Evolutionary conservation across 208 protist species (phyloP).

Genomic region (Trypanosoma scelopori): DNA sequence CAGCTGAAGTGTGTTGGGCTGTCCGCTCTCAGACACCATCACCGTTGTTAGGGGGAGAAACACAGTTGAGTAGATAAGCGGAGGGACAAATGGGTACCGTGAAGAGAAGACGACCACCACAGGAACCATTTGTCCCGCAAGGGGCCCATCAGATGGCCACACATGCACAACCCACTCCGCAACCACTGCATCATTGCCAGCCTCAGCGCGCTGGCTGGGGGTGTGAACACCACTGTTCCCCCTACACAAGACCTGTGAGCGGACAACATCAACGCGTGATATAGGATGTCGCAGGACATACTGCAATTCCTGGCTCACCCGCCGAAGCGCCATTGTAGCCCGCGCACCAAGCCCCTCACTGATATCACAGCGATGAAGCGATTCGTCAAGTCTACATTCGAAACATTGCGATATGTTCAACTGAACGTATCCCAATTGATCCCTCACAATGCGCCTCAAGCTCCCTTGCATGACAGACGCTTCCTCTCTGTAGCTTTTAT

Average conservation of each 20-base stretch:
- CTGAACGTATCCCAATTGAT: conserved; percentile 11
- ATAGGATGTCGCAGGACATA: conserved; percentile 16
- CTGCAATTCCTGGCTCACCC: conserved; percentile 21
- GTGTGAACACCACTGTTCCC: background rate
- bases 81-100: conserved; percentile 49
- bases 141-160: conserved; percentile 43
- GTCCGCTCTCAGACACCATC: conserved; percentile 36
- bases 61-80: conserved; percentile 37
- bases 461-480: background rate
- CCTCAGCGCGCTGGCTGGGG: background rate
- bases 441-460: background rate
- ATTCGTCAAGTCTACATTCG: background rate
- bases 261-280: conserved; percentile 13
- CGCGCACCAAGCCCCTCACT: background rate
- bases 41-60: conserved; percentile 37
- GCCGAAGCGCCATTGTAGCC: background rate
- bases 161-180: conserved; percentile 47
- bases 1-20: conserved; percentile 44
- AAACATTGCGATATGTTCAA: background rate
- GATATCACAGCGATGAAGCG: too few species aligned
- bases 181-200: conserved; percentile 1
- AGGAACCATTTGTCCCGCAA: conserved; percentile 39
- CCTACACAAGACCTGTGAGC: background rate
- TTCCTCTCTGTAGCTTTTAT: background rate
- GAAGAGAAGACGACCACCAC: conserved; percentile 40